A percentile compares a stretch with the other conserved stretches of the same genome.
Evolutionary conservation across 2,329 filamentous ascomycete genomes (phyloP).

Genomic region (Colletotrichum sp.): DNA sequence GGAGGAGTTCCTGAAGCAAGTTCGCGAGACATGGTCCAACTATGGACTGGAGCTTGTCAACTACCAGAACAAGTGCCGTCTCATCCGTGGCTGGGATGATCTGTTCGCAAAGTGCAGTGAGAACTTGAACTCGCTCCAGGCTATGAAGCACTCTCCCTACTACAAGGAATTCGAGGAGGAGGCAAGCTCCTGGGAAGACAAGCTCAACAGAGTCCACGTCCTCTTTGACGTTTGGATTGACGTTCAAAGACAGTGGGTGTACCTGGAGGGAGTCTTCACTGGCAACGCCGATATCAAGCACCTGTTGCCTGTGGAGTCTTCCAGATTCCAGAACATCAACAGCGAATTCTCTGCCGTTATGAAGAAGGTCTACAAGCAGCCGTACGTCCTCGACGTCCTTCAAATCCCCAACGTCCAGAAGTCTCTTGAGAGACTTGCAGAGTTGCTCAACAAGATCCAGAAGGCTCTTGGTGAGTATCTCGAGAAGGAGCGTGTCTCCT

Average conservation of each 20-base stretch:
- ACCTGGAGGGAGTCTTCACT: conserved; percentile 97
- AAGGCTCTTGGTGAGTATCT: conserved; percentile 98
- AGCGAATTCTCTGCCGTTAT: conserved; percentile 98
- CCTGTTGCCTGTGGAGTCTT: conserved; percentile 92
- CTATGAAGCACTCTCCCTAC: conserved; percentile 98
- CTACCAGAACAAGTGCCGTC: conserved; percentile 96
- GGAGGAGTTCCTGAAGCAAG: conserved; percentile 95
- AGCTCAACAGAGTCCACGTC: conserved; percentile 94
- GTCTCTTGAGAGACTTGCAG: conserved; percentile 92
- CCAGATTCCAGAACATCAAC: conserved; percentile 98
- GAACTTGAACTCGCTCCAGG: conserved; percentile 95
- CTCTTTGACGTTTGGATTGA: conserved; percentile 99
- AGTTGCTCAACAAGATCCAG: conserved; percentile 97
- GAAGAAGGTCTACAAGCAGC: conserved; percentile 98
- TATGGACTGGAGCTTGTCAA: conserved; percentile 94
- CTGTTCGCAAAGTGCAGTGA: conserved; percentile 98
- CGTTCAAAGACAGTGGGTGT: conserved; percentile 99
- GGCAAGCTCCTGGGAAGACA: conserved; percentile 95
- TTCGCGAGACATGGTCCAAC: conserved; percentile 95
- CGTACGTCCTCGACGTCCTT: conserved; percentile 93
- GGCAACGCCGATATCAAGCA: conserved; percentile 99
- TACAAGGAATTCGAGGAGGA: conserved; percentile 99
- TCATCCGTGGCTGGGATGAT: conserved; percentile 98
- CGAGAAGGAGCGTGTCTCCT: conserved; percentile 95
- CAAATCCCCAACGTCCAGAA: conserved; percentile 96